phyloP scores from a whole-genome alignment of 768 basidiomycete species.

The Rhodotorula kratochvilovae region DNA sequence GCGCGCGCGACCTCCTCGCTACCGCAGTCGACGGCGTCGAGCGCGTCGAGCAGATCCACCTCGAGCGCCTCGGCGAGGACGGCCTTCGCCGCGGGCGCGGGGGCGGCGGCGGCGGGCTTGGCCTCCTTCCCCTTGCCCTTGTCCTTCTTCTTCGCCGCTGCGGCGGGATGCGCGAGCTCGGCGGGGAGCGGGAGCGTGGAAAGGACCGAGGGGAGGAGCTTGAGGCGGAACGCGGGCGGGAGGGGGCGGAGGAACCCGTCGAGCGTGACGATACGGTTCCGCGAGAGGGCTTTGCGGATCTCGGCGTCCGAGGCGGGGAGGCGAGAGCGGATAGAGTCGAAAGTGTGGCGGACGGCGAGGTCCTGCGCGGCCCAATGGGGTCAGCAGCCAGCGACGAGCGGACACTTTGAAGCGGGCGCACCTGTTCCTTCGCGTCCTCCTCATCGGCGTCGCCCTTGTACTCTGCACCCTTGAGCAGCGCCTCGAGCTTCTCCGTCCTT shows the following conservation, averaged over 20 bases:
- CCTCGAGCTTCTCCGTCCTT: conserved; percentile 62
- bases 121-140: conserved; percentile 15
- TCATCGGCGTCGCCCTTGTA: conserved; percentile 53
- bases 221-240: conserved; percentile 60
- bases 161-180: neutral
- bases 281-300: conserved; percentile 60
- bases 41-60: conserved; percentile 53
- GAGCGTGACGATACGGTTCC: conserved; percentile 67
- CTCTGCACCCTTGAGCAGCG: conserved; percentile 66
- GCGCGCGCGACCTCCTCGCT: conserved; percentile 60
- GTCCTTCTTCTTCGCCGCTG: neutral
- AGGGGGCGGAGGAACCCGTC: conserved; percentile 73
- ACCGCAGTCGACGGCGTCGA: conserved; percentile 57
- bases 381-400: too few species aligned
- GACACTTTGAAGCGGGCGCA: conserved; percentile 7
- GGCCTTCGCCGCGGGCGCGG: too few species aligned
- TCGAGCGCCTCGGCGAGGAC: conserved; percentile 2
- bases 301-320: conserved; percentile 82
- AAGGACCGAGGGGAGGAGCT: conserved; percentile 69
- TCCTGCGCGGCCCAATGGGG: conserved; percentile 47
- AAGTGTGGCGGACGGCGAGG: conserved; percentile 52
- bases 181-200: conserved; percentile 54
- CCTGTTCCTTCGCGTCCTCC: neutral
- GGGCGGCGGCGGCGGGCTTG: neutral
- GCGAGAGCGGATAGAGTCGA: conserved; percentile 59